Percentiles rank a stretch among this genome's conserved stretches.
Conservation (phyloP, 169 alveolate species). For the Plasmodium gaboni region DNA sequence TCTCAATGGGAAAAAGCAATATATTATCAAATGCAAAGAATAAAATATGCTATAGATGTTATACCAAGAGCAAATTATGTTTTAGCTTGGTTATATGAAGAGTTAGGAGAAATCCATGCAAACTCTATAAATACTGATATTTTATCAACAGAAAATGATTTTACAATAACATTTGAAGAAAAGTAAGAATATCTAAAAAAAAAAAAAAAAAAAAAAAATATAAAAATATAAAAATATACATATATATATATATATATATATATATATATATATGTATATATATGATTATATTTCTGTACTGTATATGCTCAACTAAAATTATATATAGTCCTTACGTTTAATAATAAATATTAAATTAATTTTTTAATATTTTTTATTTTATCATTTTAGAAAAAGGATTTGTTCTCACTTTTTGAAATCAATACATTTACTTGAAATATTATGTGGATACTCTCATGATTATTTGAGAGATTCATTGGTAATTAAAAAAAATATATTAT, state of each 20-base stretch:
- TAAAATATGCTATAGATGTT: slow-evolving; percentile 79
- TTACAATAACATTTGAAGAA: slow-evolving; percentile 60
- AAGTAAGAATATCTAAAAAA: slow-evolving; percentile 11
- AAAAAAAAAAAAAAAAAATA: not conserved
- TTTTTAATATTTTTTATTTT: not conserved
- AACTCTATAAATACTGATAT: slow-evolving; percentile 75
- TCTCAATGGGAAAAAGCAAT: slow-evolving; percentile 78
- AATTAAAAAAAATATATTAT: slow-evolving; percentile 8
- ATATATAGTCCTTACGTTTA: no score
- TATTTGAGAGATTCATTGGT: slow-evolving; percentile 73
- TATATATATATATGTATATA: not conserved
- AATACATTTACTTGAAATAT: slow-evolving; percentile 65
- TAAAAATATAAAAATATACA: not conserved
- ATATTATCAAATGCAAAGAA: slow-evolving; percentile 77
- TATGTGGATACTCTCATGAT: slow-evolving; percentile 75
- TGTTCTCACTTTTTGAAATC: slow-evolving; percentile 68
- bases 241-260: not conserved
- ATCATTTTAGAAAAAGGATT: slow-evolving; percentile 39
- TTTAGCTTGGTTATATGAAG: slow-evolving; percentile 90
- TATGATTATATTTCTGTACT: not conserved
- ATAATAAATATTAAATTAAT: not conserved
- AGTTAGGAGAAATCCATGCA: slow-evolving; percentile 85
- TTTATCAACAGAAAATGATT: slow-evolving; percentile 62
- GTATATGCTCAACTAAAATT: not conserved
- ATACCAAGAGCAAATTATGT: slow-evolving; percentile 87